Base-by-base conservation (phyloP, 169 alveolate species). In the Plasmodium vinckei region DNA sequence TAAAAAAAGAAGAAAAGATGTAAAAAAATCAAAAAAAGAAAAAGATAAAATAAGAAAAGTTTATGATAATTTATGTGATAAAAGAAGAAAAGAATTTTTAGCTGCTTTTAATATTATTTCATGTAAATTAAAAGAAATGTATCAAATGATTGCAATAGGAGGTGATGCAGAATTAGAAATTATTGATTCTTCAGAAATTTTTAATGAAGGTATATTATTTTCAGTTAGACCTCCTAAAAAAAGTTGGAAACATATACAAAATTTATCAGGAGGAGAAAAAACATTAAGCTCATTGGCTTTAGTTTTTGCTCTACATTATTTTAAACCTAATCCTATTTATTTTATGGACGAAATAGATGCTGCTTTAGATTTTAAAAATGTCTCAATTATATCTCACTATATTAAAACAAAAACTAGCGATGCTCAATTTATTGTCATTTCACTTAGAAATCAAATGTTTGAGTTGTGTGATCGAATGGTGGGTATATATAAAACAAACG, bases 301-400 rank as follows among this genome's bases (percentile, higher is more conserved):
- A 86, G 99, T 99, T 5, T 98, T 99, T 91, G 99, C 99, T 54
- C 92, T 98, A 27, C 99, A 99, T 95, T 97, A 97, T 87, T 98
- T 96, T 93, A 97, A 98, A 91, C 99, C 99, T 2, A 97, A 99
- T 27, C 99, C 99, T 1, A 93, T 99, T 51, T 98, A 98, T 93
- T 98, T 98, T 92, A 97, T 99, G 99, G 99, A 99, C 86, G 99
- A 99, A 92, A 98, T 99, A 9, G 99, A 99, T 93, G 99, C 99
- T 2, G 99, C 99, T 12, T 95, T 99, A n/a, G 99, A 99, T 91
- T 96, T 96, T 92, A 96, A 98, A 73, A 98, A 99, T 93, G 99
- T 97, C 13, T 87, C 97, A 47, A 96, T 96, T 82, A 95, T 97
- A 51, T 98, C 98, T 1, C 94, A 95, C 53, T 97, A 95, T 92